Percentiles rank a stretch among this genome's conserved stretches.
These are phyloP conservation scores for Neoboletus brunneissimus DNA, from an alignment of 768 basidiomycete genomes.

Conservation along the genomic window DNA sequence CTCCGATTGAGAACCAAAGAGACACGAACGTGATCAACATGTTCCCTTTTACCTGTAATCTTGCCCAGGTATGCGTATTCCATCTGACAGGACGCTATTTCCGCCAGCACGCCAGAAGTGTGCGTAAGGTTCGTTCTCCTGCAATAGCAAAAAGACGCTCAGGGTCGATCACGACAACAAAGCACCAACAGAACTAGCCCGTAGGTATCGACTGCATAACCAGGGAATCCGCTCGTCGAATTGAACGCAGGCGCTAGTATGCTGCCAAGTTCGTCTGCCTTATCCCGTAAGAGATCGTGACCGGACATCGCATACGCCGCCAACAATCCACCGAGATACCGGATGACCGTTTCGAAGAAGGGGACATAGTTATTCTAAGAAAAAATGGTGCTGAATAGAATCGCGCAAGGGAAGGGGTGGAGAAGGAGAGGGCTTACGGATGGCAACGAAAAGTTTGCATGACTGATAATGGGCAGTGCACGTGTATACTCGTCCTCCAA, in stretches of 20 bases:
- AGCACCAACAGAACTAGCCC: conserved; percentile 35
- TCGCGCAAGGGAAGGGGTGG: not conserved
- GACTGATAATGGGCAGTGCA: conserved; percentile 51
- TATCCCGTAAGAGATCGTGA: conserved; percentile 57
- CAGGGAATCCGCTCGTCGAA: conserved; percentile 66
- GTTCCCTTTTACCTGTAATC: conserved; percentile 65
- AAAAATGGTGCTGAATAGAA: not conserved
- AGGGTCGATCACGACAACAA: not conserved
- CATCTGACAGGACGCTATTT: conserved; percentile 76
- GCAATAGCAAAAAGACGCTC: not conserved
- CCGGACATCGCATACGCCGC: conserved; percentile 76
- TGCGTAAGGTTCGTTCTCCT: not conserved
- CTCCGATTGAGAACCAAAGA: not conserved
- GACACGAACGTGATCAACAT: conserved; percentile 52
- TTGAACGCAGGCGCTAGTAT: conserved; percentile 70
- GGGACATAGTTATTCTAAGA: conserved; percentile 38
- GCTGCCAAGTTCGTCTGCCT: conserved; percentile 74
- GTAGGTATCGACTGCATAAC: conserved; percentile 64
- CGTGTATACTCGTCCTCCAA: conserved; percentile 66
- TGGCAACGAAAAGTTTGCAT: conserved; percentile 47
- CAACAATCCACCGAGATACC: conserved; percentile 84
- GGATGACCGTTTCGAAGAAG: conserved; percentile 84
- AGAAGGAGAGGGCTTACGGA: conserved; percentile 31
- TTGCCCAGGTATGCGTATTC: conserved; percentile 86
- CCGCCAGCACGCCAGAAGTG: conserved; percentile 52